These are phyloP conservation scores for Nematodospora valgi DNA, from an alignment of 805 yeast species.

Conservation along the genomic window DNA sequence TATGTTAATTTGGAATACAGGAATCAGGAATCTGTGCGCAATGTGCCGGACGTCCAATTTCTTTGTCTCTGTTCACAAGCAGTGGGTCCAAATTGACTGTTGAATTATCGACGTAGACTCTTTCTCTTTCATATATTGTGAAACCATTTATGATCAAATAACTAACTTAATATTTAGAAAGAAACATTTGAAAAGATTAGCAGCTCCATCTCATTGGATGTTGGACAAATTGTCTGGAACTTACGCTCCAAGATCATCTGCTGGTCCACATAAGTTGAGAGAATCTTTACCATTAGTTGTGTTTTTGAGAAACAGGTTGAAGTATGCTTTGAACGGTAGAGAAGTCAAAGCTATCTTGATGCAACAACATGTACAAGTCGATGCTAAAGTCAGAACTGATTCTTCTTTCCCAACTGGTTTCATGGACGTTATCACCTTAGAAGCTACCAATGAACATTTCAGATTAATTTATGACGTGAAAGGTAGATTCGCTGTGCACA, in stretches of 20 bases:
- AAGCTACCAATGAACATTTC: slow-evolving; percentile 99
- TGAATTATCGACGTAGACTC: slow-evolving; percentile 6
- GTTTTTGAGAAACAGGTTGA: slow-evolving; percentile 96
- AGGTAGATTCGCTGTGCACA: slow-evolving; percentile 99
- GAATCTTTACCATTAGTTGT: slow-evolving; percentile 97
- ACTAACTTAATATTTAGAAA: slow-evolving; percentile 54
- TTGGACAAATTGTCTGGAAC: slow-evolving; percentile 99
- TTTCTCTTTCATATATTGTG: neutral
- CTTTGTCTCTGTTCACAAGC: no score
- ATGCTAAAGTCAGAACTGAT: slow-evolving; percentile 99
- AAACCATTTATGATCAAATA: neutral
- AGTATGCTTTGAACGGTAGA: slow-evolving; percentile 98
- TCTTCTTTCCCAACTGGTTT: slow-evolving; percentile 98
- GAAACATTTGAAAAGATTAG: slow-evolving; percentile 99
- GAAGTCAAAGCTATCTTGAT: slow-evolving; percentile 97
- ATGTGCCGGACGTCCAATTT: slow-evolving; percentile 1
- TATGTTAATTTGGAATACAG: no score
- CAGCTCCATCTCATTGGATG: slow-evolving; percentile 99
- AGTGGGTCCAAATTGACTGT: no score
- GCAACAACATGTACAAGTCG: slow-evolving; percentile 98
- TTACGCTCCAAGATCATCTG: slow-evolving; percentile 99
- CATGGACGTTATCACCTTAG: slow-evolving; percentile 97
- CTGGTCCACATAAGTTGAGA: slow-evolving; percentile 99
- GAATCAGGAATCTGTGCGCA: neutral
- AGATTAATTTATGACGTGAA: slow-evolving; percentile 97